Conservation (phyloP, 164 flowering plant species). For the Tetracentron sinense region DNA sequence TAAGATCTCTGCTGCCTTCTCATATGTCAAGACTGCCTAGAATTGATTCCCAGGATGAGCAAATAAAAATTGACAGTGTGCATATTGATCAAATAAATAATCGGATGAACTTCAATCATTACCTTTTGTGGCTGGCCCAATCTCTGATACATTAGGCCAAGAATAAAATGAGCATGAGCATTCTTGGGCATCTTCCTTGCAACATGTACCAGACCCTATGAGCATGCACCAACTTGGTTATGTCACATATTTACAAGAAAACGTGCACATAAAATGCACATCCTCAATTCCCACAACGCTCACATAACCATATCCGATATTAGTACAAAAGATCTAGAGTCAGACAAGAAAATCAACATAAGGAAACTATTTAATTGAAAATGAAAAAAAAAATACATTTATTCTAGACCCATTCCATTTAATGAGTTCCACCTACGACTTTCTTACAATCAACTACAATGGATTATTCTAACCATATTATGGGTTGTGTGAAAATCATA, state of each 20-base stretch:
- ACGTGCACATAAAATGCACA: neutral
- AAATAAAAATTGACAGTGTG: neutral
- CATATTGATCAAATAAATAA: constrained; percentile 2
- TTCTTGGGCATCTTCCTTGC: constrained; percentile 93
- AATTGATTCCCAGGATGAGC: constrained; percentile 3
- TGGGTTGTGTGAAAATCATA: no score
- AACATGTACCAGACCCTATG: constrained; percentile 83
- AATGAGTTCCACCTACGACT: no score
- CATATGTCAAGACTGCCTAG: constrained; percentile 77
- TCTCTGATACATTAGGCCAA: constrained; percentile 91
- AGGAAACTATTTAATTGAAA: neutral
- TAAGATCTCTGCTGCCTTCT: constrained; percentile 82
- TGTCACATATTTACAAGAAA: no score
- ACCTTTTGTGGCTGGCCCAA: constrained; percentile 90
- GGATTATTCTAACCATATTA: neutral
- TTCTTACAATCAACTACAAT: no score
- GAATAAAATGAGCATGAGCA: constrained; percentile 91
- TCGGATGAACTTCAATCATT: constrained; percentile 10
- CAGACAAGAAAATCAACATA: neutral
- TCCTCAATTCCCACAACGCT: neutral
- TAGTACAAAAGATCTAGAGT: neutral
- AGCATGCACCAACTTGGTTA: constrained; percentile 9
- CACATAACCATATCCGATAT: neutral
- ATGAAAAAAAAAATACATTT: neutral
- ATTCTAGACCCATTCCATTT: no score